Evolutionary conservation across 2,329 filamentous ascomycete species (phyloP).

Genomic region (Podosphaera aphanis): DNA sequence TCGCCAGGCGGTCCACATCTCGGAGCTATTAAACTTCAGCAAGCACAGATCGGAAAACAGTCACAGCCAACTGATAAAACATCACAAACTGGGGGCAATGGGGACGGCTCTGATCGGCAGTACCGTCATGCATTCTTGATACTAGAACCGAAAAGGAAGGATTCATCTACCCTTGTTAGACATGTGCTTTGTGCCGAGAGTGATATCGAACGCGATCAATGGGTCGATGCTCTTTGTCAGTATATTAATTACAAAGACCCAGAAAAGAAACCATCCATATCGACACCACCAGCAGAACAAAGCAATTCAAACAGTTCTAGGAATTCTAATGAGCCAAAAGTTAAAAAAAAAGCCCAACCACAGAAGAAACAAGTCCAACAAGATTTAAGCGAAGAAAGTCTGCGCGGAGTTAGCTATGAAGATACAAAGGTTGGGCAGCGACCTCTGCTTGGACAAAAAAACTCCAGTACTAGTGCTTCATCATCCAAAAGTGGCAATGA

Average conservation of each 20-base stretch:
- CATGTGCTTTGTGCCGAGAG: conserved; percentile 93
- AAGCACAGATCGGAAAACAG: conserved; percentile 86
- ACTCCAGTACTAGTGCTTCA: conserved; percentile 11
- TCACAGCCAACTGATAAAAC: conserved; percentile 33
- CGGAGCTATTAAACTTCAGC: conserved; percentile 76
- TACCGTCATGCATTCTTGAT: conserved; percentile 93
- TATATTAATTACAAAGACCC: conserved; percentile 57
- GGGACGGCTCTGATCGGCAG: conserved; percentile 71
- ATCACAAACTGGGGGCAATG: conserved; percentile 31
- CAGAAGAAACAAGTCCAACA: conserved; percentile 17
- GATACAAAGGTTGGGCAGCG: conserved; percentile 16
- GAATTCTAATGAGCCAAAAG: conserved; percentile 17
- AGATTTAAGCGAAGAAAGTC: conserved; percentile 17
- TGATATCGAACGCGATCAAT: conserved; percentile 73
- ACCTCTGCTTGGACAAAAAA: conserved; percentile 14
- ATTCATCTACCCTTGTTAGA: conserved; percentile 65
- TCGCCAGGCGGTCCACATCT: conserved; percentile 72
- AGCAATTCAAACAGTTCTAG: conserved; percentile 18
- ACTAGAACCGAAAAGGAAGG: conserved; percentile 87
- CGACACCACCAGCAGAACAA: conserved; percentile 18
- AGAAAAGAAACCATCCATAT: conserved; percentile 23
- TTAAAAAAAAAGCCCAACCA: conserved; percentile 22
- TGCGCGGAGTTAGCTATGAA: conserved; percentile 18
- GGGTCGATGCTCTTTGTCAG: conserved; percentile 73
- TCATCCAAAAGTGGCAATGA: conserved; percentile 13